phyloP scores from a whole-genome alignment of 1,284 basidiomycete species.

The Tranzscheliella williamsii region DNA sequence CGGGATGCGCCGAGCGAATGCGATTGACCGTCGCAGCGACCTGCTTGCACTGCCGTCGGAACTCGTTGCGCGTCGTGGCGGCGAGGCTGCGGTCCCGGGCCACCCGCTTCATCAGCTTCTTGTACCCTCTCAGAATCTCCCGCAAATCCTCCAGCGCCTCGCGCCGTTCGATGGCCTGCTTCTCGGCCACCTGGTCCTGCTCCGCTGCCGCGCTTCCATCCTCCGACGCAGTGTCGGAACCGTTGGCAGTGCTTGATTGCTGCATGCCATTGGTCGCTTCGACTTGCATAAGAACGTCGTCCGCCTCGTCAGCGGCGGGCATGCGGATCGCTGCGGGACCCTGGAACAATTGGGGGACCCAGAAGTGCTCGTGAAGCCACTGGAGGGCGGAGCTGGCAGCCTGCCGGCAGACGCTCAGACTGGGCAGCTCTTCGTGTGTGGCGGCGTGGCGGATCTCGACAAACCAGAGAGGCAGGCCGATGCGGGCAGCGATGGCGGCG shows the following conservation, averaged over 20 bases:
- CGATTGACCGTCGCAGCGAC: slow-evolving; percentile 24
- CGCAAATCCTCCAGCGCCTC: slow-evolving; percentile 20
- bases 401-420: slow-evolving; percentile 76
- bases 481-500: slow-evolving; percentile 79
- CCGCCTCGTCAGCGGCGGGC: neutral
- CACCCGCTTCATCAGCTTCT: slow-evolving; percentile 34
- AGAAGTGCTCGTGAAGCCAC: slow-evolving; percentile 51
- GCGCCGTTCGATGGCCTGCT: slow-evolving; percentile 4
- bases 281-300: neutral
- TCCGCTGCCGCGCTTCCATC: neutral
- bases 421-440: slow-evolving; percentile 93
- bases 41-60: slow-evolving; percentile 25
- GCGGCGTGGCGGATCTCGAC: slow-evolving; percentile 94
- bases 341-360: slow-evolving; percentile 38
- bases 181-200: neutral
- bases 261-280: neutral
- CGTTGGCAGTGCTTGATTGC: neutral
- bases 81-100: slow-evolving; percentile 41
- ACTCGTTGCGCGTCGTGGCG: slow-evolving; percentile 13
- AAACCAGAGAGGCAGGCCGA: slow-evolving; percentile 83
- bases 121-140: slow-evolving; percentile 34
- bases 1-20: slow-evolving; percentile 3
- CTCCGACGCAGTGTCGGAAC: neutral
- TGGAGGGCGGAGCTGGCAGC: slow-evolving; percentile 66
- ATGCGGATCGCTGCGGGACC: neutral